Evolutionary conservation across 257 asterid species (phyloP).

Genomic region (Salvia splendens): DNA sequence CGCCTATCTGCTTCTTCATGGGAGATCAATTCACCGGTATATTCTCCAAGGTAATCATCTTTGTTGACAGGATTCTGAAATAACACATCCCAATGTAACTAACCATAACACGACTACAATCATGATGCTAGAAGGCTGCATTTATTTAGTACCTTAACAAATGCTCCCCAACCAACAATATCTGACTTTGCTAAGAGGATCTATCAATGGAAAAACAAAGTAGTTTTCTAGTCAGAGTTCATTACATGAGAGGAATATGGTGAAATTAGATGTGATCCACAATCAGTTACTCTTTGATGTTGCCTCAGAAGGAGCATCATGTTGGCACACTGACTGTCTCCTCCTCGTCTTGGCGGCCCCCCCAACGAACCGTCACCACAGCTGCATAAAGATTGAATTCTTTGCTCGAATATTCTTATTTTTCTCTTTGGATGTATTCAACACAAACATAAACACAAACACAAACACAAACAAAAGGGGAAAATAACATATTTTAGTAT

Average conservation of each 20-base stretch:
- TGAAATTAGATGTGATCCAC: slow-evolving; percentile 23
- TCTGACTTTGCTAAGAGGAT: slow-evolving; percentile 82
- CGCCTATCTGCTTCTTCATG: slow-evolving; percentile 98
- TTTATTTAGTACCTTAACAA: slow-evolving; percentile 63
- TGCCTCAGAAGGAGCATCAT: slow-evolving; percentile 94
- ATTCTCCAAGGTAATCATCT: slow-evolving; percentile 95
- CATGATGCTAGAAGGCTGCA: slow-evolving; percentile 6
- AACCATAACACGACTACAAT: slow-evolving; percentile 13
- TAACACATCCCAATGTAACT: slow-evolving; percentile 15
- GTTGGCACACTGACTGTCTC: slow-evolving; percentile 90
- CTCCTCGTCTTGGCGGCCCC: slow-evolving; percentile 84
- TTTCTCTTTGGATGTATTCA: background rate
- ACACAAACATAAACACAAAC: slow-evolving; percentile 1
- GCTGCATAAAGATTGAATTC: slow-evolving; percentile 44
- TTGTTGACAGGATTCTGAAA: slow-evolving; percentile 78
- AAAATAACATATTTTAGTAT: background rate
- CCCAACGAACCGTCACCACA: slow-evolving; percentile 82
- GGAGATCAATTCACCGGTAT: slow-evolving; percentile 94
- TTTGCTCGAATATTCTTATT: background rate
- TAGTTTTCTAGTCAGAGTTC: background rate
- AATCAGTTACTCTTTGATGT: slow-evolving; percentile 72
- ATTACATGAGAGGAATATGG: slow-evolving; percentile 19
- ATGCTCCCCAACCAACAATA: slow-evolving; percentile 99
- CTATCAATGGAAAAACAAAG: slow-evolving; percentile 37
- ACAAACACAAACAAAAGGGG: slow-evolving; percentile 1